These are phyloP conservation scores for Lachnellula hyalina DNA, from an alignment of 2,329 filamentous ascomycete species.

Conservation along the genomic window DNA sequence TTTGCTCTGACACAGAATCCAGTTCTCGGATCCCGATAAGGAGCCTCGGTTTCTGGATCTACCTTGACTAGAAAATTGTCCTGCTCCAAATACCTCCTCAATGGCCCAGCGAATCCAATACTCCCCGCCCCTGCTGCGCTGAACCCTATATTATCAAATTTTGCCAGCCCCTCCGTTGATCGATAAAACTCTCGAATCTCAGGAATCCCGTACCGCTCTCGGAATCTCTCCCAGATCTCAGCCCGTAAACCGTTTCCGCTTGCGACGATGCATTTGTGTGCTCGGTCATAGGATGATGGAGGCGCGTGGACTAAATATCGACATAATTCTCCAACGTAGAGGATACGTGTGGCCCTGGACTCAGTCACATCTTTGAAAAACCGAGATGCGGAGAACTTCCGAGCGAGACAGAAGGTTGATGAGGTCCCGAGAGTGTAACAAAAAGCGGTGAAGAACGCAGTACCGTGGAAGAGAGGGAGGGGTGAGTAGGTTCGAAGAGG, in stretches of 20 bases:
- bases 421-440: slow-evolving; percentile 36
- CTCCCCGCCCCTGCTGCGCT: slow-evolving; percentile 39
- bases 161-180: slow-evolving; percentile 41
- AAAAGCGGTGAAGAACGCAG: slow-evolving; percentile 40
- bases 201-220: slow-evolving; percentile 36
- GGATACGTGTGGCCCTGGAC: slow-evolving; percentile 37
- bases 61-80: slow-evolving; percentile 37
- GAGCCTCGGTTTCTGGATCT: slow-evolving; percentile 34
- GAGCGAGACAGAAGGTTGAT: slow-evolving; percentile 38
- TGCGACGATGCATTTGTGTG: slow-evolving; percentile 40
- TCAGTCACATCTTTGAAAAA: slow-evolving; percentile 43
- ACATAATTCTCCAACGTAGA: slow-evolving; percentile 45
- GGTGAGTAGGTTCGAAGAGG: slow-evolving; percentile 42
- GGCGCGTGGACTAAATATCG: slow-evolving; percentile 42
- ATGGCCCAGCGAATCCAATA: slow-evolving; percentile 38
- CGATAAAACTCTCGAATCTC: slow-evolving; percentile 45
- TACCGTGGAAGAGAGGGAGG: slow-evolving; percentile 45
- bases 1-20: slow-evolving; percentile 37
- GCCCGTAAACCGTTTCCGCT: slow-evolving; percentile 43
- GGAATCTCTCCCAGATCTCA: slow-evolving; percentile 45
- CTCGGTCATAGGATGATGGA: slow-evolving; percentile 39
- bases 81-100: slow-evolving; percentile 36
- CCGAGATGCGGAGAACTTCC: slow-evolving; percentile 41
- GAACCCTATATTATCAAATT: slow-evolving; percentile 39
- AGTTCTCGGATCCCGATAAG: slow-evolving; percentile 38